Percentiles rank a stretch among this genome's conserved stretches.
phyloP scores from a whole-genome alignment of 2,329 filamentous ascomycete genomes.

The Ophiostoma tasmaniense region DNA sequence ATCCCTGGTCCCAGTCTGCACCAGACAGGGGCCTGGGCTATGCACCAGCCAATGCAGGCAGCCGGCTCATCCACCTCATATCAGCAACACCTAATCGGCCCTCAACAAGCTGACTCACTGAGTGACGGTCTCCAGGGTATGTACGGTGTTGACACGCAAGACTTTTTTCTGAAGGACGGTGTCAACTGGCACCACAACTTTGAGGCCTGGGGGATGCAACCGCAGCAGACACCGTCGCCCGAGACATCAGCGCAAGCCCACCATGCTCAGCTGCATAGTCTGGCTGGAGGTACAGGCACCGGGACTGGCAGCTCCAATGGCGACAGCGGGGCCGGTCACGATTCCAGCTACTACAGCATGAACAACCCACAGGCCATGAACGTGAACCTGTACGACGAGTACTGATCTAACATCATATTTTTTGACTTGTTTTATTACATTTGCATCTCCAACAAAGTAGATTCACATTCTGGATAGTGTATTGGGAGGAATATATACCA shows the following conservation, averaged over 20 bases:
- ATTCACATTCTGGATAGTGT: background rate
- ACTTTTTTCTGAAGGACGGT: constrained; percentile 51
- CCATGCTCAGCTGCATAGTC: constrained; percentile 8
- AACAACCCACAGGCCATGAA: background rate
- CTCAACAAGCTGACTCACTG: background rate
- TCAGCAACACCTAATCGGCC: background rate
- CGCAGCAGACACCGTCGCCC: constrained; percentile 10
- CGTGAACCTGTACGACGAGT: constrained; percentile 1
- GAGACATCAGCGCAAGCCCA: constrained; percentile 7
- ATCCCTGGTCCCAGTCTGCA: background rate
- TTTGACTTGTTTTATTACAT: background rate
- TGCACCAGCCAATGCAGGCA: constrained; percentile 9
- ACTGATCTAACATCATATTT: background rate
- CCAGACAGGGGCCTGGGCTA: constrained; percentile 14
- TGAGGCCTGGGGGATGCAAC: constrained; percentile 40
- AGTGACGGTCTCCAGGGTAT: constrained; percentile 19
- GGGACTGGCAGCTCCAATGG: background rate
- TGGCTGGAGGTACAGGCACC: background rate
- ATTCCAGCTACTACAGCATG: background rate
- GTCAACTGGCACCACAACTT: constrained; percentile 52
- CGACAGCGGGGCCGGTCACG: background rate
- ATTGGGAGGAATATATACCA: background rate
- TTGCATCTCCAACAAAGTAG: background rate
- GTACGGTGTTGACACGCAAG: constrained; percentile 42
- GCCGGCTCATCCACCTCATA: background rate